Percentiles rank a stretch among this genome's conserved stretches.
Evolutionary conservation across 2,329 filamentous ascomycete genomes (phyloP).

Genomic region (Penicillium sp.): DNA sequence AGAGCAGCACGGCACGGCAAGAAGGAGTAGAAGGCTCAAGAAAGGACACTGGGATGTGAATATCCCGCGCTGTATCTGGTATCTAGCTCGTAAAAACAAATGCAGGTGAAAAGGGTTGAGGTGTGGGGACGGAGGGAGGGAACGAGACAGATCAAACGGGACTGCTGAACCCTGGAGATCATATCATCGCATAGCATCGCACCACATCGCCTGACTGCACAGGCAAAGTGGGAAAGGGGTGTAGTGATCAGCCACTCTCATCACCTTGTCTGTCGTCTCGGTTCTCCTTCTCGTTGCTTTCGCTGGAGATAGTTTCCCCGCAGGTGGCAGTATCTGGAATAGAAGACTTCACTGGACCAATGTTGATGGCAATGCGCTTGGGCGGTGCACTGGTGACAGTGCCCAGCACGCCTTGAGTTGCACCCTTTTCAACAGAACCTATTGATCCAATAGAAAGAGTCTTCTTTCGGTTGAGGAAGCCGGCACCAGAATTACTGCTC

Average conservation of each 20-base stretch:
- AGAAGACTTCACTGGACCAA: slow-evolving; percentile 39
- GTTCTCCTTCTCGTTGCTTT: slow-evolving; percentile 42
- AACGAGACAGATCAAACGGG: background rate
- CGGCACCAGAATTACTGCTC: slow-evolving; percentile 43
- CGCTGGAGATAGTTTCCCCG: slow-evolving; percentile 24
- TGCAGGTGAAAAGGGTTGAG: background rate
- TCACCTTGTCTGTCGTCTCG: slow-evolving; percentile 34
- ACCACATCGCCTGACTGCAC: slow-evolving; percentile 16
- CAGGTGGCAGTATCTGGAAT: slow-evolving; percentile 25
- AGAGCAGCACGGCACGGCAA: slow-evolving; percentile 19
- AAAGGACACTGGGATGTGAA: slow-evolving; percentile 14
- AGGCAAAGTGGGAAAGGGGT: slow-evolving; percentile 4
- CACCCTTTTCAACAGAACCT: slow-evolving; percentile 36
- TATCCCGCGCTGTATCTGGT: slow-evolving; percentile 26
- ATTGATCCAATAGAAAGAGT: slow-evolving; percentile 39
- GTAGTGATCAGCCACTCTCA: slow-evolving; percentile 28
- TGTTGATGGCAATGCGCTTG: slow-evolving; percentile 50
- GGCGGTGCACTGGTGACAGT: slow-evolving; percentile 33
- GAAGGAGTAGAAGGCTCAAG: slow-evolving; percentile 16
- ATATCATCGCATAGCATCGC: background rate
- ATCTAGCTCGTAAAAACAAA: slow-evolving; percentile 30
- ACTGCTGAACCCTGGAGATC: background rate
- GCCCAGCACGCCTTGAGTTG: slow-evolving; percentile 24
- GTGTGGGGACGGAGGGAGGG: background rate
- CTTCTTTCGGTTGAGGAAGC: slow-evolving; percentile 42